Evolutionary conservation across 2,329 filamentous ascomycete genomes (phyloP).

Genomic region (Camillea tinctor): DNA sequence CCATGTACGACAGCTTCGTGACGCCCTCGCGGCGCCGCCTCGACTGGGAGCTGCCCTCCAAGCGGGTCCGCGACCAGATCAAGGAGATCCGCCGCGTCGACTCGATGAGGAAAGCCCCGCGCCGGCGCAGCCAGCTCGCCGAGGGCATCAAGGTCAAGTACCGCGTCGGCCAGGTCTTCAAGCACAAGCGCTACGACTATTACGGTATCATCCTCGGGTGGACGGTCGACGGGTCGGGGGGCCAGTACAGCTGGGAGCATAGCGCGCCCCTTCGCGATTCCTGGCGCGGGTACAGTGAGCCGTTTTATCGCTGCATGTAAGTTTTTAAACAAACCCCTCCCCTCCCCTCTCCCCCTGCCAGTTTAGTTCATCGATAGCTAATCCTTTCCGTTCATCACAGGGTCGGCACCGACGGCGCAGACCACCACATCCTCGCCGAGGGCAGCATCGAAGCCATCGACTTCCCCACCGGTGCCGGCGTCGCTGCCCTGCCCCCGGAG

Average conservation of each 20-base stretch:
- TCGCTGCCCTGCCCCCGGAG: constrained; percentile 29
- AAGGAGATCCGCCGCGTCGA: constrained; percentile 46
- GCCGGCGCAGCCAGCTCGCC: constrained; percentile 35
- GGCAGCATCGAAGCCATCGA: constrained; percentile 72
- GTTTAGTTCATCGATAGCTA: too few species aligned
- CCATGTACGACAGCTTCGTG: constrained; percentile 53
- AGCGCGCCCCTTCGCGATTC: constrained; percentile 12
- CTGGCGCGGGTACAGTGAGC: constrained; percentile 53
- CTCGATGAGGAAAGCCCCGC: constrained; percentile 31
- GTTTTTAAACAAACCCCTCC: constrained; percentile 37
- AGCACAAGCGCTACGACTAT: constrained; percentile 77
- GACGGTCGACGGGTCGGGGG: constrained; percentile 66
- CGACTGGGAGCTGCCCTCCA: constrained; percentile 34
- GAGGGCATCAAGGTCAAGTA: constrained; percentile 50
- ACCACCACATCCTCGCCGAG: constrained; percentile 71
- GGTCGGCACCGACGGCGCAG: constrained; percentile 55
- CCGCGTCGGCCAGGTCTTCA: constrained; percentile 79
- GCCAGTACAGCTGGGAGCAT: constrained; percentile 60
- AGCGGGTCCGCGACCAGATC: constrained; percentile 38
- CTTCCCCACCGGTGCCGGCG: constrained; percentile 20
- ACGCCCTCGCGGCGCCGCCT: constrained; percentile 30
- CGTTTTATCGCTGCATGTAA: constrained; percentile 86
- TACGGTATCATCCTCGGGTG: constrained; percentile 86
- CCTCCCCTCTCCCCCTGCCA: constrained; percentile 18
- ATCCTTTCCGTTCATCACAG: constrained; percentile 49